Conservation (phyloP, 768 basidiomycete species). For the Phaeotremella fagi region DNA sequence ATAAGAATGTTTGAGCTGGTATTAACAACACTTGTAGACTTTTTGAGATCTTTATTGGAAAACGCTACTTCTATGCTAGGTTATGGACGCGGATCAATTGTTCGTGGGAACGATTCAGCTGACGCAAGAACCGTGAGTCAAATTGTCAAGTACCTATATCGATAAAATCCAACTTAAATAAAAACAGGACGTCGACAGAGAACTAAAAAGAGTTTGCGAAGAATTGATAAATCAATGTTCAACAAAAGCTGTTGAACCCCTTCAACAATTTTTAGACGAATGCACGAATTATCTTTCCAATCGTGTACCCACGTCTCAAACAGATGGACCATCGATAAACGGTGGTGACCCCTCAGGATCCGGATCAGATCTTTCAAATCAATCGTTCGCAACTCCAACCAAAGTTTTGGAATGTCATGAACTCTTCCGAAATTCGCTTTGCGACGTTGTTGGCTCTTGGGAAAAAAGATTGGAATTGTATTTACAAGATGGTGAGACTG, state of each 20-base stretch:
- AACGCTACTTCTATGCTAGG: conserved; percentile 39
- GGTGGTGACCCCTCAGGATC: conserved; percentile 18
- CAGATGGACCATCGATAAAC: conserved; percentile 4
- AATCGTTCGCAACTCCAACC: conserved; percentile 57
- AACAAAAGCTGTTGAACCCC: conserved; percentile 56
- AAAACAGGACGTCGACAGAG: conserved; percentile 73
- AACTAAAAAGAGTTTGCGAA: conserved; percentile 79
- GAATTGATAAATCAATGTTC: conserved; percentile 67
- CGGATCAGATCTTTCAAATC: conserved; percentile 44
- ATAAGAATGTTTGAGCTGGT: neutral
- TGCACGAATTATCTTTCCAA: conserved; percentile 50
- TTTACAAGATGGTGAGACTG: conserved; percentile 73
- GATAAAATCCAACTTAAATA: neutral
- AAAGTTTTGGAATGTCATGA: conserved; percentile 55
- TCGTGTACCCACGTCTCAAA: neutral
- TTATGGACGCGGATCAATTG: conserved; percentile 28
- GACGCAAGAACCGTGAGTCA: conserved; percentile 65
- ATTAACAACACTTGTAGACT: conserved; percentile 16
- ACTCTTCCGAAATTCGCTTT: conserved; percentile 52
- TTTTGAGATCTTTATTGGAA: conserved; percentile 36
- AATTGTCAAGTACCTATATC: neutral
- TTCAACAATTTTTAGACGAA: conserved; percentile 62
- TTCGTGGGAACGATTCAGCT: conserved; percentile 23
- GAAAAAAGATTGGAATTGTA: conserved; percentile 65
- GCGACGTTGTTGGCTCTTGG: conserved; percentile 55